Conservation (phyloP, 1,284 basidiomycete genomes). For the Ustilago shanxiensis region DNA sequence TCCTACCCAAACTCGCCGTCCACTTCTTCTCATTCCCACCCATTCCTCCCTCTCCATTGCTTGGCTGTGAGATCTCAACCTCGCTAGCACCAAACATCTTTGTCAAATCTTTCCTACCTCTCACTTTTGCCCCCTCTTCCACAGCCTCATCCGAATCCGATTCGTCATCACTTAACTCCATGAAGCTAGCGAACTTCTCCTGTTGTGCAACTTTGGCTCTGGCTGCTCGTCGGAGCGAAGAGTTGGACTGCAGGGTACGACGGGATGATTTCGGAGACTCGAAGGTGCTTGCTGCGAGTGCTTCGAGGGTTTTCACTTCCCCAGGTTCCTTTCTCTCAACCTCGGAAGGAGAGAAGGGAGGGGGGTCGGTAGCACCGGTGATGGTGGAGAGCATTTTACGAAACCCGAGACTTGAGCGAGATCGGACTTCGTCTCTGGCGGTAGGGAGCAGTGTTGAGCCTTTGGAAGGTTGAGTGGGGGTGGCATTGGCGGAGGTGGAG, state of each 20-base stretch:
- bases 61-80: constrained; percentile 18
- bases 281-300: constrained; percentile 25
- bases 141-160: constrained; percentile 7
- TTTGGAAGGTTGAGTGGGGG: not conserved
- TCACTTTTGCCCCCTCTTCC: not conserved
- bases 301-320: constrained; percentile 16
- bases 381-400: constrained; percentile 28
- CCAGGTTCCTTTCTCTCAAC: not conserved
- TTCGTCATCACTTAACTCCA: not conserved
- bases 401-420: constrained; percentile 29
- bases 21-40: constrained; percentile 1
- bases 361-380: not conserved
- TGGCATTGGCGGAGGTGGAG: not conserved
- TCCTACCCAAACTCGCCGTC: constrained; percentile 19
- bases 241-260: not conserved
- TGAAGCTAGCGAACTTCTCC: not conserved
- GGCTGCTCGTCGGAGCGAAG: not conserved
- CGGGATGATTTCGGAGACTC: constrained; percentile 8
- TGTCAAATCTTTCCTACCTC: constrained; percentile 31
- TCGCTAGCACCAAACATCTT: constrained; percentile 41
- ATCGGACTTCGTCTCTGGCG: constrained; percentile 1
- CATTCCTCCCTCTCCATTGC: not conserved
- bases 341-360: not conserved
- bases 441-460: not conserved
- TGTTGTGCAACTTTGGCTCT: not conserved